Conservation (phyloP, 768 basidiomycete genomes). For the Auricularia cornea region DNA sequence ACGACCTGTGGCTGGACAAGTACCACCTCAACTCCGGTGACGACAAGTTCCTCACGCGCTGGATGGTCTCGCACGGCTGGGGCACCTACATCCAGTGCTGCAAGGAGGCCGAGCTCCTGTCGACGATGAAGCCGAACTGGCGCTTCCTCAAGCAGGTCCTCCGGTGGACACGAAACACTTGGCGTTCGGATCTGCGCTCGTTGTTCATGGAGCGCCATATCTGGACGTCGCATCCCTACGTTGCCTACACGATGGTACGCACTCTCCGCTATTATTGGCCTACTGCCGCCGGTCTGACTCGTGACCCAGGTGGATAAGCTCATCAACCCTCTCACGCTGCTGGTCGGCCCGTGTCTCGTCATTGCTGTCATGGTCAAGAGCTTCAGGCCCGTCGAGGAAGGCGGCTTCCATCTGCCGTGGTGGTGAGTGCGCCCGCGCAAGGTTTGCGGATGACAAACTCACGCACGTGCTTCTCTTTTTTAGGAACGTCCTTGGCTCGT, state of each 20-base stretch:
- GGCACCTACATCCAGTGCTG: constrained; percentile 87
- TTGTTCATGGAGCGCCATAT: constrained; percentile 83
- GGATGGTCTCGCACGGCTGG: constrained; percentile 97
- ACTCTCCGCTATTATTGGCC: background rate
- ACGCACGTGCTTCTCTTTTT: background rate
- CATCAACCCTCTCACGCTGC: constrained; percentile 78
- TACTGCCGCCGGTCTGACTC: background rate
- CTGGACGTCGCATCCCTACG: constrained; percentile 83
- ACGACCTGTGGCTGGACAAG: constrained; percentile 89
- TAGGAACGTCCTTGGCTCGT: constrained; percentile 64
- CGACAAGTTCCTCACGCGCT: constrained; percentile 89
- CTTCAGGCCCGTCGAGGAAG: constrained; percentile 53
- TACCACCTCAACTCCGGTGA: constrained; percentile 93
- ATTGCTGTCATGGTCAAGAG: constrained; percentile 70
- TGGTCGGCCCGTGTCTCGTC: constrained; percentile 77
- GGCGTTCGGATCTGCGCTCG: constrained; percentile 82
- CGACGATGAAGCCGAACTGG: constrained; percentile 97
- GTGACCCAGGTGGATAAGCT: constrained; percentile 59
- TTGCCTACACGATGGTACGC: constrained; percentile 77
- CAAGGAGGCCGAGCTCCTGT: constrained; percentile 68
- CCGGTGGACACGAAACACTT: constrained; percentile 90
- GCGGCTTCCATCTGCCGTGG: constrained; percentile 76
- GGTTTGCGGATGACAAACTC: background rate
- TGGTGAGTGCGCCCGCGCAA: constrained; percentile 41
- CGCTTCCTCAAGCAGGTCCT: constrained; percentile 89